A percentile compares a stretch with the other conserved stretches of the same genome.
Evolutionary conservation across 2,329 filamentous ascomycete genomes (phyloP).

Genomic region (Colletotrichum spaethianum): DNA sequence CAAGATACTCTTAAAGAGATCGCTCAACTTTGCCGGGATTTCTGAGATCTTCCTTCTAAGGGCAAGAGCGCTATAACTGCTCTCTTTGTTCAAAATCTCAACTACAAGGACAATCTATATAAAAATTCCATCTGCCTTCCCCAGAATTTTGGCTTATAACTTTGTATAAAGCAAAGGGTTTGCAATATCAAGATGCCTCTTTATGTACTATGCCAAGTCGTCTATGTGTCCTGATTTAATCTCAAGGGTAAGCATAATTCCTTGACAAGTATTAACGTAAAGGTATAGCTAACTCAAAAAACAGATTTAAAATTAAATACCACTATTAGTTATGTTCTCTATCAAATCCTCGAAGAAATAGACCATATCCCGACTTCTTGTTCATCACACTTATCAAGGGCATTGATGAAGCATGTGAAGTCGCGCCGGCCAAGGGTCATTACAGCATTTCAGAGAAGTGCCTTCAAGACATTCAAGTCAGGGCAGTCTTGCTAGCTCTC

Average conservation of each 20-base stretch:
- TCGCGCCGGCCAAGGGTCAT: background rate
- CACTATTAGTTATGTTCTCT: background rate
- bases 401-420: background rate
- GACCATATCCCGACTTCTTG: background rate
- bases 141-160: conserved; percentile 45
- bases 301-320: background rate
- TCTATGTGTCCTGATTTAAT: conserved; percentile 51
- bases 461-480: background rate
- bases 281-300: background rate
- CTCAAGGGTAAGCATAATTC: conserved; percentile 47
- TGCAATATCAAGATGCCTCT: conserved; percentile 46
- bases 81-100: conserved; percentile 55
- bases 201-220: conserved; percentile 53
- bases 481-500: background rate
- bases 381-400: background rate
- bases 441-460: too few species aligned
- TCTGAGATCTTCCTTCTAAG: conserved; percentile 50
- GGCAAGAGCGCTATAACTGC: conserved; percentile 45
- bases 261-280: background rate
- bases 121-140: conserved; percentile 58
- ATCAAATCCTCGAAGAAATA: background rate
- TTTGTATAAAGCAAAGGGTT: background rate
- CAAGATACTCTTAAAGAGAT: conserved; percentile 67
- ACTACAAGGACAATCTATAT: conserved; percentile 60
- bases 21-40: conserved; percentile 56